Evolutionary conservation across 2,329 filamentous ascomycete genomes (phyloP), one percentile per base, ranked within the genome.

Genomic region (Botrytis medusae): DNA sequence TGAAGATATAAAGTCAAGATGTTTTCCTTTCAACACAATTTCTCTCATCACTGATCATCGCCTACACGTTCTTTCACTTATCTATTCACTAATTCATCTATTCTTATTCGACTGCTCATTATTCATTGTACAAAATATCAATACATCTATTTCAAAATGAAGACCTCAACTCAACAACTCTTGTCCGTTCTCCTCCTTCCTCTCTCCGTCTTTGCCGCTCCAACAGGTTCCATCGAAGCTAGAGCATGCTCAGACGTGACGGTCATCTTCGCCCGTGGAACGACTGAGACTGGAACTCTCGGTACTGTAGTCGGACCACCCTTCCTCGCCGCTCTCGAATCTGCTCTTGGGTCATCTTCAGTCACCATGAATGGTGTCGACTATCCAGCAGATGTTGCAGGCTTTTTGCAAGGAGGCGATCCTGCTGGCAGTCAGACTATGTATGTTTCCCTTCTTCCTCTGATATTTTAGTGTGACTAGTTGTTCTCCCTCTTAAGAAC

Each of bases 331-430:
- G 77, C 79, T 59, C 81, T 80, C 71, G 85, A 87, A 84, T 75
- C 71, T 16, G 34, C 63, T 42, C 12, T 59, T 74, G 81, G 87
- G 74, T 84, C 84, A 34, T 80, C 79, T 14, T 80, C 80, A 57
- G 84, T 84, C 69, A 78, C 85, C 4, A 83, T 88, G 18, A 87
- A 88, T 79, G 87, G 87, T 63, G 85, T 89, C 34, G 80, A 85
- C 34, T 89, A 89, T 76, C 81, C 84, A 1, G 87, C 87, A 10
- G 79, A 82, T 71, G 73, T 84, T 22, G 72, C 75, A 1, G 86
- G 86, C 0, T 87, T 86, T 75, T 78, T 86, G 4, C 80, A 79
- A 18, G 84, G 85, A 12, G 86, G 86, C 1, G 85, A 86, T 73
- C 74, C 77, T 8, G 78, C 72, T 7, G 86, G 86, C 5, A 84